phyloP scores from a whole-genome alignment of 352 stramenopile species.

The Elongisporangium anandrum region DNA sequence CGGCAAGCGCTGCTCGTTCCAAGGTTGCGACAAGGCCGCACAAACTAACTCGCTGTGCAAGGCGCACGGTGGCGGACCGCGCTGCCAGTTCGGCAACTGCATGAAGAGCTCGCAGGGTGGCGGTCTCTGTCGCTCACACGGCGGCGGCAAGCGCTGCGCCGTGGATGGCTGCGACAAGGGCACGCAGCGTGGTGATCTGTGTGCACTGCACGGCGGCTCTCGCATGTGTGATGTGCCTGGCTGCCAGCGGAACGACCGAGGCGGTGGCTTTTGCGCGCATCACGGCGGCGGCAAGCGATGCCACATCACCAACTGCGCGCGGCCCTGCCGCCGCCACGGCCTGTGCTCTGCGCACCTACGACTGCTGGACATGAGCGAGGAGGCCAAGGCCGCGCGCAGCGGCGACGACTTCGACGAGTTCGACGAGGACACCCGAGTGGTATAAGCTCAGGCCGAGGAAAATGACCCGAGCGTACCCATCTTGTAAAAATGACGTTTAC shows the following conservation, averaged over 20 bases:
- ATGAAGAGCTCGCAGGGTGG: slow-evolving; percentile 71
- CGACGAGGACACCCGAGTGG: background rate
- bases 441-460: background rate
- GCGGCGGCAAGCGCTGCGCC: slow-evolving; percentile 84
- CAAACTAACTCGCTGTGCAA: slow-evolving; percentile 87
- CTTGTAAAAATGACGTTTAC: background rate
- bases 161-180: slow-evolving; percentile 83
- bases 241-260: slow-evolving; percentile 85
- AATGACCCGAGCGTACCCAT: background rate
- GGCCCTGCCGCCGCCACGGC: slow-evolving; percentile 77
- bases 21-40: slow-evolving; percentile 75
- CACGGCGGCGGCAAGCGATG: slow-evolving; percentile 86
- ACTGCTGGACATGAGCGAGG: background rate
- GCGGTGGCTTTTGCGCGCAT: slow-evolving; percentile 46
- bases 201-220: slow-evolving; percentile 78
- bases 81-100: slow-evolving; percentile 69
- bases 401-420: background rate
- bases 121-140: slow-evolving; percentile 81
- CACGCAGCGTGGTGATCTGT: slow-evolving; percentile 84
- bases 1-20: slow-evolving; percentile 73
- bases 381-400: background rate
- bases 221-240: slow-evolving; percentile 74
- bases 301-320: slow-evolving; percentile 52
- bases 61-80: slow-evolving; percentile 77
- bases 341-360: slow-evolving; percentile 75